These are phyloP conservation scores for Orbilia ellipsospora DNA, from an alignment of 2,329 filamentous ascomycete genomes.

Conservation along the genomic window DNA sequence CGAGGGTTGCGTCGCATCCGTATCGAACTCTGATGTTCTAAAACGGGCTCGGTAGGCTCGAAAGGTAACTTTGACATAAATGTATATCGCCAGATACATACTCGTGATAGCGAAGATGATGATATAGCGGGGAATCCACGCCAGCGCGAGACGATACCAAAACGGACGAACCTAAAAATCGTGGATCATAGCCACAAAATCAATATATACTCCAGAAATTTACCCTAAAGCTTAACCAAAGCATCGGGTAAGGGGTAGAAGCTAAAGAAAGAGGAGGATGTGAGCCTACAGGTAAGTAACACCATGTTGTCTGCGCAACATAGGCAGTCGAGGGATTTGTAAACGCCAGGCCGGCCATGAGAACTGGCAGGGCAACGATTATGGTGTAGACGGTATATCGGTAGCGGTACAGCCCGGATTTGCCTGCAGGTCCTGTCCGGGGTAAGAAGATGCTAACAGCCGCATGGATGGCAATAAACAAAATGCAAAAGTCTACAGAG, in stretches of 20 bases:
- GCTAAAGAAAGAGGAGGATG: neutral
- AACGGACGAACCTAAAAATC: constrained; percentile 66
- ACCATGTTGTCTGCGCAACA: constrained; percentile 73
- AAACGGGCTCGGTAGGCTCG: constrained; percentile 47
- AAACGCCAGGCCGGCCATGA: constrained; percentile 74
- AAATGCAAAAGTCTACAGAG: constrained; percentile 72
- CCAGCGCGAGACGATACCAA: constrained; percentile 76
- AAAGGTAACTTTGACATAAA: constrained; percentile 68
- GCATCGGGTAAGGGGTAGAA: constrained; percentile 3
- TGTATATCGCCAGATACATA: constrained; percentile 76
- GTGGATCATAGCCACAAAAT: neutral
- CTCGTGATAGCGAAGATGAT: constrained; percentile 73
- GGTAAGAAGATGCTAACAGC: constrained; percentile 77
- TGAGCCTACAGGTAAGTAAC: constrained; percentile 70
- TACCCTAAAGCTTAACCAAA: constrained; percentile 1
- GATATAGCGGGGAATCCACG: constrained; percentile 79
- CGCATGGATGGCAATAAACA: constrained; percentile 79
- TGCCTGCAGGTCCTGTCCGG: constrained; percentile 62
- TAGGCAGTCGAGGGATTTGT: constrained; percentile 69
- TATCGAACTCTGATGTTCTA: constrained; percentile 52
- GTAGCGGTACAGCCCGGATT: constrained; percentile 76
- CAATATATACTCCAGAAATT: constrained; percentile 9
- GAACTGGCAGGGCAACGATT: constrained; percentile 70
- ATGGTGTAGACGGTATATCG: constrained; percentile 70
- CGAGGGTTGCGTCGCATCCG: constrained; percentile 42